These are phyloP conservation scores for Sporisorium scitamineum DNA, from an alignment of 1,284 basidiomycete genomes.

Conservation along the genomic window DNA sequence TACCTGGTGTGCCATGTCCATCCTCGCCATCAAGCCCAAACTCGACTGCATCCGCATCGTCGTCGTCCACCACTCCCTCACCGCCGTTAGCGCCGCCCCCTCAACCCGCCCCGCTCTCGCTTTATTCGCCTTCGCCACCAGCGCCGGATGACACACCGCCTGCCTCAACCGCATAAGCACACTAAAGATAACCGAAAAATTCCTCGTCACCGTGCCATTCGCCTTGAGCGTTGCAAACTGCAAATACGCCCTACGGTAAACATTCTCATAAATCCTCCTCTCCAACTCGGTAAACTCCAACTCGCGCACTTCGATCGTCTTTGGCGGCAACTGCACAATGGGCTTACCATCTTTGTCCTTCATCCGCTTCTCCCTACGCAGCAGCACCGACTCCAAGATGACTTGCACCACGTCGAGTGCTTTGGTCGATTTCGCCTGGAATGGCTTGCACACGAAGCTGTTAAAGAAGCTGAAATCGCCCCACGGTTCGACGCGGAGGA, in stretches of 20 bases:
- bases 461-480: constrained; percentile 68
- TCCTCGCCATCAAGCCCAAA: constrained; percentile 31
- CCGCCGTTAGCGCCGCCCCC: background rate
- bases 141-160: constrained; percentile 70
- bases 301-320: constrained; percentile 74
- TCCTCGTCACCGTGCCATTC: constrained; percentile 60
- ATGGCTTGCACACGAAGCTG: constrained; percentile 66
- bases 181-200: constrained; percentile 70
- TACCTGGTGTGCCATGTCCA: constrained; percentile 27
- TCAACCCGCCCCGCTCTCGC: constrained; percentile 7
- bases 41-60: constrained; percentile 19
- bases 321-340: constrained; percentile 89
- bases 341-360: constrained; percentile 85
- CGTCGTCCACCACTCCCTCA: constrained; percentile 3
- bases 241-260: constrained; percentile 63
- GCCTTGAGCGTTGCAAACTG: constrained; percentile 59
- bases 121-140: constrained; percentile 65
- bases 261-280: constrained; percentile 69
- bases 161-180: constrained; percentile 71
- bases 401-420: constrained; percentile 67
- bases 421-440: constrained; percentile 61
- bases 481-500: constrained; percentile 91
- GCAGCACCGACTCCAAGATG: constrained; percentile 73
- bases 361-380: constrained; percentile 91
- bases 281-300: constrained; percentile 61